Evolutionary conservation across 352 stramenopile genomes (phyloP).

Genomic region (Globisporangium nunn): DNA sequence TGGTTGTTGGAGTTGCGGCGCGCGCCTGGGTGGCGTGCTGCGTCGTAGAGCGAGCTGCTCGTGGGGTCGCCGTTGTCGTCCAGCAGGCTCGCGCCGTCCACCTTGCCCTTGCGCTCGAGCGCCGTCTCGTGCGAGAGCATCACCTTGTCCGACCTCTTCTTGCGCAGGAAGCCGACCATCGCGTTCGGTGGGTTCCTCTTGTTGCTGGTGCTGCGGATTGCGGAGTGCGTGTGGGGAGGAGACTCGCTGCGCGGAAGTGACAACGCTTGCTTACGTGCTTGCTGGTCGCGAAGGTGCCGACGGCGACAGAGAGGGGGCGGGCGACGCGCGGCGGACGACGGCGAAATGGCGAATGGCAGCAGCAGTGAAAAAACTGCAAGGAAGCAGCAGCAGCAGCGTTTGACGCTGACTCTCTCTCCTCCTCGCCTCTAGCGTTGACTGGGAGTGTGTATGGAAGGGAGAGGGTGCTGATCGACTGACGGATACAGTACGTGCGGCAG

Average conservation of each 20-base stretch:
- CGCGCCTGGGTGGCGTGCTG: slow-evolving; percentile 23
- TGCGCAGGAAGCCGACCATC: slow-evolving; percentile 80
- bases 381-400: neutral
- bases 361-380: neutral
- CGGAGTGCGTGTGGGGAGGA: neutral
- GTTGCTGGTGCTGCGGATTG: neutral
- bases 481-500: neutral
- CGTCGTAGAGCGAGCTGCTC: slow-evolving; percentile 59
- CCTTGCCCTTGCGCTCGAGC: slow-evolving; percentile 79
- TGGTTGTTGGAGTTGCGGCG: slow-evolving; percentile 62
- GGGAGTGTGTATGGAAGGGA: neutral
- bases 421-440: slow-evolving; percentile 1
- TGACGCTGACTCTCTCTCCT: slow-evolving; percentile 1
- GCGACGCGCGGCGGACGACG: neutral
- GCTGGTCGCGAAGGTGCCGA: neutral
- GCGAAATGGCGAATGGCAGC: slow-evolving; percentile 1
- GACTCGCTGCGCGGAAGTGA: neutral
- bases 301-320: neutral
- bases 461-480: neutral
- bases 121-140: slow-evolving; percentile 61
- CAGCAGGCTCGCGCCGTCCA: slow-evolving; percentile 77
- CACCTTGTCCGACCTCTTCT: slow-evolving; percentile 79
- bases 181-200: neutral
- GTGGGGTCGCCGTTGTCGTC: slow-evolving; percentile 78
- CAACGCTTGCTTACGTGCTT: no score